Evolutionary conservation across 306 rosid species (phyloP), one percentile per base, ranked within the genome.

Genomic region (Styphnolobium japonicum): DNA sequence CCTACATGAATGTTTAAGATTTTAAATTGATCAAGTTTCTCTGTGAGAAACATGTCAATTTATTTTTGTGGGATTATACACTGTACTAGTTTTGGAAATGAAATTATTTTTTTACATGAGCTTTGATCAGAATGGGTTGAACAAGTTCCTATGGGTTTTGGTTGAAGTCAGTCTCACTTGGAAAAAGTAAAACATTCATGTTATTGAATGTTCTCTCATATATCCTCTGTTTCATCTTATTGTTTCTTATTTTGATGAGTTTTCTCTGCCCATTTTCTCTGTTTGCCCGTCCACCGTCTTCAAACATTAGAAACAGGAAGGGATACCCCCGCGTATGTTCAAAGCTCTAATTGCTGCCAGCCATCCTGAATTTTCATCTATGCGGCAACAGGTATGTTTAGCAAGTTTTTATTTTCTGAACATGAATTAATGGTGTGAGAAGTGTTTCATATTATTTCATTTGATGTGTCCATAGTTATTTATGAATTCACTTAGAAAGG

Each of bases 291-390:
- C 51, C 60, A 22, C 60, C 72, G 12, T 51, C 31, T 76, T 39
- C 72, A 53, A 67, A 74, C 69, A 71, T 69, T 77, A 93, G 97
- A 90, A 85, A 75, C 98, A 90, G 81, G 88, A 88, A 87, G 97
- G 98, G 52, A 90, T 93, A 86, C 92, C 88, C 33, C 97, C 97
- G 37, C 91, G 88, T 0, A 96, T 96, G 99, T 93, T 96, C 86
- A 95, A 95, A 86, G 75, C 97, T 19, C 87, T 95, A 76, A 93
- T 95, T 80, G 97, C 99, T 72, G 93, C 98, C 46, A 90, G 94
- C 79, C 99, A 95, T 87, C 97, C 99, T 39, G 99, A 95, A 82
- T 95, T 95, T 88, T 93, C 99, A 43, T 82, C 99, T 66, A 85
- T 86, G 88, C 86, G 98, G 66, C 99, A 95, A 82, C 99, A 95